phyloP scores from a whole-genome alignment of 768 basidiomycete species.

The Boletus vinaceobasis region DNA sequence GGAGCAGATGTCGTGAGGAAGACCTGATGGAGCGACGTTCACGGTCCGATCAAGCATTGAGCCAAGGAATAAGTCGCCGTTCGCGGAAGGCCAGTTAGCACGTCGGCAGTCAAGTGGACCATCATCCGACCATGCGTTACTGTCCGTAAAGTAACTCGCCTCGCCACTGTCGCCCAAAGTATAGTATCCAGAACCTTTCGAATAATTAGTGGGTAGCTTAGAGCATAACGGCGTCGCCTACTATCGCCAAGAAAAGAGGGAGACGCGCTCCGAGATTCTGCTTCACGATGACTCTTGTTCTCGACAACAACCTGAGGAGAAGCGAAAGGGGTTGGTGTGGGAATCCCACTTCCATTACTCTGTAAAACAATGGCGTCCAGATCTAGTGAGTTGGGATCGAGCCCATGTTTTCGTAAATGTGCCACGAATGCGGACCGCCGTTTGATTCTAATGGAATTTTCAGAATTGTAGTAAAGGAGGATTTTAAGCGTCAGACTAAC shows the following conservation, averaged over 20 bases:
- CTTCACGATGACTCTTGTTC: not conserved
- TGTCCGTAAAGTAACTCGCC: not conserved
- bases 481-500: slow-evolving; percentile 27
- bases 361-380: slow-evolving; percentile 23
- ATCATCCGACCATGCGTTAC: slow-evolving; percentile 3
- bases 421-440: slow-evolving; percentile 54
- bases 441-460: slow-evolving; percentile 48
- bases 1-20: slow-evolving; percentile 1
- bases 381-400: slow-evolving; percentile 24
- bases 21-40: not conserved
- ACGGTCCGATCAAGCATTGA: slow-evolving; percentile 4
- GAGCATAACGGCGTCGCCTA: slow-evolving; percentile 8
- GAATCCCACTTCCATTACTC: not conserved
- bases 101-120: slow-evolving; percentile 3
- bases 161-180: not conserved
- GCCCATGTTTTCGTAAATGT: slow-evolving; percentile 52
- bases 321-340: slow-evolving; percentile 15
- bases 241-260: slow-evolving; percentile 8
- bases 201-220: not conserved
- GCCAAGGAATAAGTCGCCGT: not conserved
- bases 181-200: slow-evolving; percentile 12
- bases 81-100: not conserved
- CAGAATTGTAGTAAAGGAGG: not conserved
- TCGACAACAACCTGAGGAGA: slow-evolving; percentile 1
- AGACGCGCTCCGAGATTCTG: slow-evolving; percentile 6